Evolutionary conservation across 768 basidiomycete genomes (phyloP).

Genomic region (Leccinum boreale): DNA sequence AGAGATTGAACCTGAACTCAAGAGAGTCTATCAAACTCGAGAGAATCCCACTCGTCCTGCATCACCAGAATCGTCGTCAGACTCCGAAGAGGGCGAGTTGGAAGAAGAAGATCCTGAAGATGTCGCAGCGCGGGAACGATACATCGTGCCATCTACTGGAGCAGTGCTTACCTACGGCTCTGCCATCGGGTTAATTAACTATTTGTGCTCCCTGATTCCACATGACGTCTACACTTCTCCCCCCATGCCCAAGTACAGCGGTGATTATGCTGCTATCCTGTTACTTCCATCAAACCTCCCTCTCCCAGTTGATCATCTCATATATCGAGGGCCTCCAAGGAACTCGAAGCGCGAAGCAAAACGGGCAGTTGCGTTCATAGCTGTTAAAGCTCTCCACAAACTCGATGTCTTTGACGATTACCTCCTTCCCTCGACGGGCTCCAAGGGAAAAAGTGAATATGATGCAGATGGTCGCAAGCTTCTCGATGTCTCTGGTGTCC

Average conservation of each 20-base stretch:
- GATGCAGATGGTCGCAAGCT: slow-evolving; percentile 51
- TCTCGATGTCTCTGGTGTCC: slow-evolving; percentile 42
- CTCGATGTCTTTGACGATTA: slow-evolving; percentile 82
- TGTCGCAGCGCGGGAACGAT: slow-evolving; percentile 66
- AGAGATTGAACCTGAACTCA: slow-evolving; percentile 62
- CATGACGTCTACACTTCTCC: slow-evolving; percentile 64
- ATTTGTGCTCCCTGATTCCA: slow-evolving; percentile 76
- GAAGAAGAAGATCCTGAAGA: slow-evolving; percentile 53
- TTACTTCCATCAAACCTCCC: slow-evolving; percentile 66
- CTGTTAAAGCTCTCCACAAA: slow-evolving; percentile 63
- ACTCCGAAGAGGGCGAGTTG: slow-evolving; percentile 34
- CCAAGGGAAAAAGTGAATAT: slow-evolving; percentile 45
- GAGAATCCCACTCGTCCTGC: slow-evolving; percentile 32
- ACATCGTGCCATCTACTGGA: slow-evolving; percentile 65
- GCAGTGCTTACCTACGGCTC: slow-evolving; percentile 80
- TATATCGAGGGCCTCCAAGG: slow-evolving; percentile 56
- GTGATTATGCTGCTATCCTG: slow-evolving; percentile 57
- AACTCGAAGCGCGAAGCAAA: slow-evolving; percentile 78
- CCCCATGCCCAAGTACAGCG: slow-evolving; percentile 58
- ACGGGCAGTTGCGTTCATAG: slow-evolving; percentile 77
- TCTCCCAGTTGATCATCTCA: slow-evolving; percentile 49
- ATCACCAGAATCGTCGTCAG: slow-evolving; percentile 24
- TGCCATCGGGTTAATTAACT: slow-evolving; percentile 64
- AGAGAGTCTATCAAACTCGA: slow-evolving; percentile 56
- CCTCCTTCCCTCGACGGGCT: slow-evolving; percentile 65